Evolutionary conservation across 2,329 filamentous ascomycete genomes (phyloP).

Genomic region (Achaetomium macrosporum): DNA sequence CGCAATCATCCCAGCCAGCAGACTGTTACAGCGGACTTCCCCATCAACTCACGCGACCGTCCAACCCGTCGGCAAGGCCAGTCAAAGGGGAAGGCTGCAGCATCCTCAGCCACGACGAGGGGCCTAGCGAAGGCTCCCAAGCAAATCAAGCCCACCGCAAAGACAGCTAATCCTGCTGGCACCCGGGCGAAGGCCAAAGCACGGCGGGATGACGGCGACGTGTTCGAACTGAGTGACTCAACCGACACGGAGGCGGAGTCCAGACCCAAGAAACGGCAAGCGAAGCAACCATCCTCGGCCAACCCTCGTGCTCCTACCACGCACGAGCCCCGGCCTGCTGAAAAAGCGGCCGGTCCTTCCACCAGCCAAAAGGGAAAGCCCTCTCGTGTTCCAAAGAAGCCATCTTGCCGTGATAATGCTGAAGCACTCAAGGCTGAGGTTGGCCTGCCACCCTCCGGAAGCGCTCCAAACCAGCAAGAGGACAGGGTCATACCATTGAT

Average conservation of each 20-base stretch:
- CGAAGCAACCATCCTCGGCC: neutral
- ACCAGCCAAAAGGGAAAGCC: neutral
- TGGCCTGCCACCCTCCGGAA: neutral
- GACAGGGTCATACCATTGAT: neutral
- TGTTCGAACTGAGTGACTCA: conserved; percentile 6
- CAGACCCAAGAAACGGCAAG: conserved; percentile 2
- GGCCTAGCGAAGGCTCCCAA: neutral
- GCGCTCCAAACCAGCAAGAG: neutral
- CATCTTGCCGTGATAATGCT: neutral
- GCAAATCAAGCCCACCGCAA: neutral
- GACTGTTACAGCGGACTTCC: neutral
- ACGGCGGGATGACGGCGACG: neutral
- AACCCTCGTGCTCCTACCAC: neutral
- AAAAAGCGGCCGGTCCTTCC: neutral
- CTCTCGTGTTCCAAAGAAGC: neutral
- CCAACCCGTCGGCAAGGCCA: neutral
- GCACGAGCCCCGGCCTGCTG: neutral
- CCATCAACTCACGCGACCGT: neutral
- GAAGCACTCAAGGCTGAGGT: neutral
- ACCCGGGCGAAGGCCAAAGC: neutral
- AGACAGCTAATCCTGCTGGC: neutral
- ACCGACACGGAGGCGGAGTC: conserved; percentile 5
- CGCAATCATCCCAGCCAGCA: neutral
- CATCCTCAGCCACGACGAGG: neutral
- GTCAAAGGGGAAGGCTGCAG: neutral